Conservation (phyloP, 495 filamentous ascomycete genomes). For the Gamarada debralockiae region DNA sequence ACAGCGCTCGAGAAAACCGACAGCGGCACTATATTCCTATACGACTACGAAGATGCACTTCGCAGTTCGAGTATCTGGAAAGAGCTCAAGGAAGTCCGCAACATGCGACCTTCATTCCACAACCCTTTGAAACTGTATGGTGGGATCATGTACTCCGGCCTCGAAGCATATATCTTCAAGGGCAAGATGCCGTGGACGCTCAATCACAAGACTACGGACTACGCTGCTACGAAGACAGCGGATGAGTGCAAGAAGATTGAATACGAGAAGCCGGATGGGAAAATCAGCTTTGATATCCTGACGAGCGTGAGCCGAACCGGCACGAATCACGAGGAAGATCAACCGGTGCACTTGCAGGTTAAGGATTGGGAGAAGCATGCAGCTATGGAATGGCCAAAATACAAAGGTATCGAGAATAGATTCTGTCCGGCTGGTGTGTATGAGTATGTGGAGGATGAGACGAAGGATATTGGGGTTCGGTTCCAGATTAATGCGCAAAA, state of each 20-base stretch:
- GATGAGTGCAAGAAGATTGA: slow-evolving; percentile 83
- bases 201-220: slow-evolving; percentile 71
- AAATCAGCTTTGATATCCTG: slow-evolving; percentile 92
- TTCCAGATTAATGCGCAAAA: slow-evolving; percentile 99
- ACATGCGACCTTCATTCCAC: slow-evolving; percentile 96
- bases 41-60: slow-evolving; percentile 90
- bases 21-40: slow-evolving; percentile 79
- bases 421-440: slow-evolving; percentile 99
- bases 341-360: slow-evolving; percentile 93
- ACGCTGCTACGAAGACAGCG: slow-evolving; percentile 75
- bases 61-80: slow-evolving; percentile 86
- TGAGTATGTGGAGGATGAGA: slow-evolving; percentile 92
- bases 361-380: slow-evolving; percentile 91
- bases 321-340: slow-evolving; percentile 98
- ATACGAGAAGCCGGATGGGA: slow-evolving; percentile 93
- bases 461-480: slow-evolving; percentile 74
- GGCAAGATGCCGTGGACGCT: slow-evolving; percentile 91
- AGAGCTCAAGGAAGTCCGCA: slow-evolving; percentile 91
- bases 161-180: slow-evolving; percentile 85
- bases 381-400: slow-evolving; percentile 74
- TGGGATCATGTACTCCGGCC: slow-evolving; percentile 86
- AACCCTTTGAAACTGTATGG: slow-evolving; percentile 78
- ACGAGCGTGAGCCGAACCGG: slow-evolving; percentile 91
- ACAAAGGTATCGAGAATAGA: slow-evolving; percentile 92
- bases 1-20: slow-evolving; percentile 58